Evolutionary conservation across 495 filamentous ascomycete species (phyloP).

Genomic region (Alectoria sarmentosa): DNA sequence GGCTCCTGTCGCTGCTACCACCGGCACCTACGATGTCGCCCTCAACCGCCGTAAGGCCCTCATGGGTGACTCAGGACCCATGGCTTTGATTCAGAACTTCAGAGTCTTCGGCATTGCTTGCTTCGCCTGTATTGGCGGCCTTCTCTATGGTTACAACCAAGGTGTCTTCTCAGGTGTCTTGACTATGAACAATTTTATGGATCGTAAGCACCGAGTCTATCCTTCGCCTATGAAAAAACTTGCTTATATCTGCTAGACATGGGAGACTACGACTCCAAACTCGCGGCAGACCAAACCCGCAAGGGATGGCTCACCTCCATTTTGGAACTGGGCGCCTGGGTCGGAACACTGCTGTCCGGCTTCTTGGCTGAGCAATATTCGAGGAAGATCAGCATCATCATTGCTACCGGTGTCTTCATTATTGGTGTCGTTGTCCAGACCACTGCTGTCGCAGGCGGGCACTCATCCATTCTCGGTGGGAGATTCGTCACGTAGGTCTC

Average conservation of each 20-base stretch:
- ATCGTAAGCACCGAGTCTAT: too few species aligned
- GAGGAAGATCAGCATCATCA: constrained; percentile 65
- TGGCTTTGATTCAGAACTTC: constrained; percentile 59
- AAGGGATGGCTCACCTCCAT: constrained; percentile 79
- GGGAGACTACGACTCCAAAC: constrained; percentile 57
- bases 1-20: too few species aligned
- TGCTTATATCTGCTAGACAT: too few species aligned
- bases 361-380: constrained; percentile 69
- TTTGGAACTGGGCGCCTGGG: constrained; percentile 75
- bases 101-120: constrained; percentile 64
- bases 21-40: too few species aligned
- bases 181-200: constrained; percentile 50
- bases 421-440: constrained; percentile 71
- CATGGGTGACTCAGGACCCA: constrained; percentile 55
- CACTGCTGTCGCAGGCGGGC: constrained; percentile 50
- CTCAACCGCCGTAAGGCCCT: too few species aligned
- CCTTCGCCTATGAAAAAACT: too few species aligned
- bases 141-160: constrained; percentile 60
- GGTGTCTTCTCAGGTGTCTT: constrained; percentile 71
- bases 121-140: constrained; percentile 73
- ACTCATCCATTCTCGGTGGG: constrained; percentile 55
- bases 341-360: constrained; percentile 67
- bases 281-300: constrained; percentile 51
- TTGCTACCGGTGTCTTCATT: constrained; percentile 67
- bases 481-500: constrained; percentile 78